Evolutionary conservation across 495 filamentous ascomycete species (phyloP).

Genomic region (Saxispiralis lemnorum): DNA sequence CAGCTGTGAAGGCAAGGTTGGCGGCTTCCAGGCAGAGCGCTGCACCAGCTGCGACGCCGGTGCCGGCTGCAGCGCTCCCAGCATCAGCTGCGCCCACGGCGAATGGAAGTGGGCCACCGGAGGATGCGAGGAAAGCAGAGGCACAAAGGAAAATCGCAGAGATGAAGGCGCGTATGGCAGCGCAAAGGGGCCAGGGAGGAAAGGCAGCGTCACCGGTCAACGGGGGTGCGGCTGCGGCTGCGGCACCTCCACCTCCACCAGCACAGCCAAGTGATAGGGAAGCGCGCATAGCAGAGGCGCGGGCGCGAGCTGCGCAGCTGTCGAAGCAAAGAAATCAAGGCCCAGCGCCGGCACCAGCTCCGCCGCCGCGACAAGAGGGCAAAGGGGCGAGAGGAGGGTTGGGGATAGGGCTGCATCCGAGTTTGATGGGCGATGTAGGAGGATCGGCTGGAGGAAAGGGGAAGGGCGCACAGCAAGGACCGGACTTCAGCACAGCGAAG

Average conservation of each 20-base stretch:
- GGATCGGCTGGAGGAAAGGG: constrained; percentile 36
- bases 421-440: constrained; percentile 55
- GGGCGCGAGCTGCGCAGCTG: constrained; percentile 10
- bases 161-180: constrained; percentile 49
- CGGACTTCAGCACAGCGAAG: constrained; percentile 42
- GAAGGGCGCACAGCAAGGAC: constrained; percentile 30
- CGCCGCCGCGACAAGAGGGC: constrained; percentile 28
- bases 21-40: constrained; percentile 13
- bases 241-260: constrained; percentile 1
- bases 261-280: constrained; percentile 6
- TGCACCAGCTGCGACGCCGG: constrained; percentile 22
- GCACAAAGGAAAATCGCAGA: constrained; percentile 34
- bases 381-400: constrained; percentile 52
- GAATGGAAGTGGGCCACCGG: constrained; percentile 1
- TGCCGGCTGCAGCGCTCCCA: constrained; percentile 23
- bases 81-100: constrained; percentile 1
- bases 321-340: constrained; percentile 44
- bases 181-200: constrained; percentile 1
- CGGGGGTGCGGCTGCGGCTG: background rate
- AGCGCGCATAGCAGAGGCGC: constrained; percentile 12
- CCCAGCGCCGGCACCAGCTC: constrained; percentile 38
- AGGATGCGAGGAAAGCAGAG: constrained; percentile 11
- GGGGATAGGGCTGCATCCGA: constrained; percentile 79
- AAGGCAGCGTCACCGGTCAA: constrained; percentile 2
- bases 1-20: constrained; percentile 19